Conservation (phyloP, 306 rosid genomes). For the Vicia sativa region DNA sequence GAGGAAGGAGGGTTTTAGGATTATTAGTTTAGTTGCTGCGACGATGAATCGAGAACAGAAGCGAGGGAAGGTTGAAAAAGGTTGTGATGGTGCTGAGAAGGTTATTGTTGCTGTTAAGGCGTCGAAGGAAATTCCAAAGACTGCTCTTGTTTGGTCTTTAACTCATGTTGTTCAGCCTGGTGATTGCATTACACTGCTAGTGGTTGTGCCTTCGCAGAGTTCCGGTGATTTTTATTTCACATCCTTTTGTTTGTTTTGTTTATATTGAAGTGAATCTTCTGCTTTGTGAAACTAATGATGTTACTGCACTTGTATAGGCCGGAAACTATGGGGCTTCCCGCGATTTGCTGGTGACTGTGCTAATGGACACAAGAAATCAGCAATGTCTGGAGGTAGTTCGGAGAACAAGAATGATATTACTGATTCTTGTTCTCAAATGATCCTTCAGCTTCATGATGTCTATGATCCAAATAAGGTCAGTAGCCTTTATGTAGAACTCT, state of each 20-base stretch:
- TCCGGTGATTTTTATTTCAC: constrained; percentile 60
- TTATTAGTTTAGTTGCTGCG: constrained; percentile 29
- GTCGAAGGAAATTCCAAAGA: constrained; percentile 86
- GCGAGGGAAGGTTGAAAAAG: constrained; percentile 77
- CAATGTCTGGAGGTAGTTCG: constrained; percentile 57
- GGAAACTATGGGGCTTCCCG: constrained; percentile 91
- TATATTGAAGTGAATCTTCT: constrained; percentile 8
- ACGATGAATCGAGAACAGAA: constrained; percentile 84
- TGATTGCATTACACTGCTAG: constrained; percentile 90
- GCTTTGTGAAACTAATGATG: constrained; percentile 5
- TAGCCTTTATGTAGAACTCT: constrained; percentile 9
- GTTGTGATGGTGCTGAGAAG: constrained; percentile 76
- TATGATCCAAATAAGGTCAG: constrained; percentile 91
- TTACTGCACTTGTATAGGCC: constrained; percentile 54
- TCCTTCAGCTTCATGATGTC: constrained; percentile 96
- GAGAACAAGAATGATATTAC: constrained; percentile 78
- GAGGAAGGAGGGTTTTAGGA: constrained; percentile 30
- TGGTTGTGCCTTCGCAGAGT: constrained; percentile 85
- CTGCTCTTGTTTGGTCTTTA: constrained; percentile 94
- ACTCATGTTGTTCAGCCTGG: constrained; percentile 99
- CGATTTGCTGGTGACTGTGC: constrained; percentile 97
- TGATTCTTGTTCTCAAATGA: constrained; percentile 97
- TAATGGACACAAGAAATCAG: constrained; percentile 58
- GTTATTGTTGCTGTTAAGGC: constrained; percentile 98
- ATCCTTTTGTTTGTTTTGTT: background rate